Evolutionary conservation across 345 rosid species (phyloP).

Genomic region (Pistacia integerrima): DNA sequence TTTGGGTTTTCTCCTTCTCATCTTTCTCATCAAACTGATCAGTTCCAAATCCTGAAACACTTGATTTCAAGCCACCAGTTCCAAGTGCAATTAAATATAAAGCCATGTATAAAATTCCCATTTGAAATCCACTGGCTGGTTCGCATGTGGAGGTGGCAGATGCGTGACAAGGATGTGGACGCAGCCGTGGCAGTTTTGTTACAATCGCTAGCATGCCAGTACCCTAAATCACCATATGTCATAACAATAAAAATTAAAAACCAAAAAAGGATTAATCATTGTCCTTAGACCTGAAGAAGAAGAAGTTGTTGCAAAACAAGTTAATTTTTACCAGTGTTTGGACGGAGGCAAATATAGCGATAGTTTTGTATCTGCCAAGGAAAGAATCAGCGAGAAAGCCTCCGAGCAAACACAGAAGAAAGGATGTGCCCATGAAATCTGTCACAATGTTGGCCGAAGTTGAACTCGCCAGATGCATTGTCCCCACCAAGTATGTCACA

Average conservation of each 20-base stretch:
- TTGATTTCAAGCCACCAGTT: conserved; percentile 72
- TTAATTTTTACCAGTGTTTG: conserved; percentile 41
- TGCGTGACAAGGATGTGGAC: conserved; percentile 51
- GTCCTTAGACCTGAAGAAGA: too few relatives aligned
- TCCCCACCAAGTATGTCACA: conserved; percentile 60
- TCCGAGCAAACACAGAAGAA: conserved; percentile 60
- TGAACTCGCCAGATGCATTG: conserved; percentile 62
- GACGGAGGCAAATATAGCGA: conserved; percentile 49
- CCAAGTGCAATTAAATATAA: conserved; percentile 63
- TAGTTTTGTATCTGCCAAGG: conserved; percentile 61
- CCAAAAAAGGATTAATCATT: not conserved
- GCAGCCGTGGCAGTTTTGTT: conserved; percentile 53
- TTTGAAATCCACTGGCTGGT: conserved; percentile 49
- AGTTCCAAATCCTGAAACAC: conserved; percentile 69
- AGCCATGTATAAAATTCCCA: conserved; percentile 55
- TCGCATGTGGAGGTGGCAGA: conserved; percentile 31
- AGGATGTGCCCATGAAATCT: conserved; percentile 70
- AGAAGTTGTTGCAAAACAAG: too few relatives aligned
- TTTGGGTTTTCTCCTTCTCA: conserved; percentile 58
- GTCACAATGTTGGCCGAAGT: conserved; percentile 65
- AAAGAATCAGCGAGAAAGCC: conserved; percentile 72
- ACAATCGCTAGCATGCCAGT: conserved; percentile 49
- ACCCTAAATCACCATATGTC: conserved; percentile 39
- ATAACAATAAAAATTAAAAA: not conserved
- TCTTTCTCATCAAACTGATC: conserved; percentile 70